phyloP scores from a whole-genome alignment of 371 early-diverging fungal species.

The Furculomyces boomerangus region DNA sequence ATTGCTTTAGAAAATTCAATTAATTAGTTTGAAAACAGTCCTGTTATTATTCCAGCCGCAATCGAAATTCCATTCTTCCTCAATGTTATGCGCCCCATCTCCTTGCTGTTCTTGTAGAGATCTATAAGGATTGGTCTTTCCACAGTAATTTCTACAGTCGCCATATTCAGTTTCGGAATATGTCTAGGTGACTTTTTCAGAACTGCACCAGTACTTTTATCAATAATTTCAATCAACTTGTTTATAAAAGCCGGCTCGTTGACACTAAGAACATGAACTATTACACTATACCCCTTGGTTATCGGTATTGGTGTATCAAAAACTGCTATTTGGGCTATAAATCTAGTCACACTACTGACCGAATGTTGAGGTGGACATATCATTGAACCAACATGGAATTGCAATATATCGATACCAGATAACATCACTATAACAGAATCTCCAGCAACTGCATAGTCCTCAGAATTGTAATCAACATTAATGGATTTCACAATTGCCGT shows the following conservation, averaged over 20 bases:
- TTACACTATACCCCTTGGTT: constrained; percentile 74
- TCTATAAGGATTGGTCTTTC: constrained; percentile 68
- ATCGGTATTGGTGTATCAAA: constrained; percentile 80
- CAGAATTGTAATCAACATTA: constrained; percentile 46
- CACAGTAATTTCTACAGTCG: constrained; percentile 57
- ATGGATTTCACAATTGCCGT: neutral
- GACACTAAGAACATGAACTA: constrained; percentile 63
- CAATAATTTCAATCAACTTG: constrained; percentile 46
- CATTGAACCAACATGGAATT: constrained; percentile 53
- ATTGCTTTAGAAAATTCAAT: no score
- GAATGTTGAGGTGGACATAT: constrained; percentile 45
- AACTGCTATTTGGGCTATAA: constrained; percentile 74
- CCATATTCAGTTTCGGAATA: constrained; percentile 56
- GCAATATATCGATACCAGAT: constrained; percentile 56
- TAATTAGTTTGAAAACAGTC: constrained; percentile 21
- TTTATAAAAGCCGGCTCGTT: constrained; percentile 59
- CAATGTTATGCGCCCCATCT: constrained; percentile 76
- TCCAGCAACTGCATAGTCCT: constrained; percentile 83
- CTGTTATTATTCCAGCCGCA: constrained; percentile 75
- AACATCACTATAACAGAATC: constrained; percentile 69
- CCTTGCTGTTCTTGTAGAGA: constrained; percentile 60
- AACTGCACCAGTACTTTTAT: constrained; percentile 70
- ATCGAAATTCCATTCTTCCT: constrained; percentile 70
- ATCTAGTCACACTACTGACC: constrained; percentile 48
- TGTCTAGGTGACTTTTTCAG: constrained; percentile 67